Evolutionary conservation across 352 stramenopile genomes (phyloP).

Genomic region (Phytophthora rubi): DNA sequence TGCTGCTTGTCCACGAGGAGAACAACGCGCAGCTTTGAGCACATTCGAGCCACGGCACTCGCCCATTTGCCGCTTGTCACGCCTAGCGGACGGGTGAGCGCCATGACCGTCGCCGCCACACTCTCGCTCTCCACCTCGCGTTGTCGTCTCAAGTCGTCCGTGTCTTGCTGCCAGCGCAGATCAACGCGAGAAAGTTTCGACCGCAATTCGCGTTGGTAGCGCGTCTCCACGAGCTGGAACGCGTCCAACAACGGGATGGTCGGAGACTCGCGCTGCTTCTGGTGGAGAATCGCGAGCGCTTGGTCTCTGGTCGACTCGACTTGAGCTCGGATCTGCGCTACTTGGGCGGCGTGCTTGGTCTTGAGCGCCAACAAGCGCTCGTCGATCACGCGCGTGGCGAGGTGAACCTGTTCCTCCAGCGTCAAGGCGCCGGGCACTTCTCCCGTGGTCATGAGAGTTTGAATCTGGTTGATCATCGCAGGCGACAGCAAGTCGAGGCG

Average conservation of each 20-base stretch:
- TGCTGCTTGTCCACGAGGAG: conserved; percentile 47
- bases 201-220: conserved; percentile 34
- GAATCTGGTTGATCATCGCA: conserved; percentile 47
- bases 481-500: conserved; percentile 47
- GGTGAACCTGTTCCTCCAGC: conserved; percentile 69
- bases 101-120: conserved; percentile 77
- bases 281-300: conserved; percentile 29
- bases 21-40: conserved; percentile 55
- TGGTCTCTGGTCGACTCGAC: conserved; percentile 39
- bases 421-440: conserved; percentile 68
- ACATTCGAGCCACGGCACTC: conserved; percentile 62
- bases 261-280: conserved; percentile 44
- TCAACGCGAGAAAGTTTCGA: conserved; percentile 50
- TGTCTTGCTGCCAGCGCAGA: conserved; percentile 68
- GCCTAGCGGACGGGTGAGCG: conserved; percentile 68
- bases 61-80: conserved; percentile 79
- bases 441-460: conserved; percentile 57
- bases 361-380: conserved; percentile 68
- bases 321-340: conserved; percentile 41
- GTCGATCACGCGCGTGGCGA: conserved; percentile 66
- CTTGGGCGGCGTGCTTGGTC: conserved; percentile 35
- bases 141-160: conserved; percentile 58
- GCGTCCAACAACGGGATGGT: conserved; percentile 21
- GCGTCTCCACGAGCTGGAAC: conserved; percentile 49
- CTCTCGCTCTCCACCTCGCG: conserved; percentile 79